phyloP scores from a whole-genome alignment of 2,329 filamentous ascomycete species.

The Colletotrichum sojae region DNA sequence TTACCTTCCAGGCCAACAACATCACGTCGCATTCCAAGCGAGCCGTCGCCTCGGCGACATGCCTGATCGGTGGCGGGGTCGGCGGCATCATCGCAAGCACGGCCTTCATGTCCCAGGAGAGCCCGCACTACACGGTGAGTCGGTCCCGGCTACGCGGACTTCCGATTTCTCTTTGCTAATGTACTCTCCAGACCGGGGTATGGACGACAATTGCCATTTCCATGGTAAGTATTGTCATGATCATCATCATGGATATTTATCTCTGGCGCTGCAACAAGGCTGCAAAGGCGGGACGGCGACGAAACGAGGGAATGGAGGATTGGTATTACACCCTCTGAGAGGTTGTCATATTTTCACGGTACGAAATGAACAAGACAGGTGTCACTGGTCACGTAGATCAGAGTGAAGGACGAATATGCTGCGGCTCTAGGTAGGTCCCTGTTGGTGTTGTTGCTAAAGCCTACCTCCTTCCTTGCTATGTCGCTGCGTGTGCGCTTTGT shows the following conservation, averaged over 20 bases:
- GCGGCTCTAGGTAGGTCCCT: too few relatives aligned
- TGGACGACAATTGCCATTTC: constrained; percentile 37
- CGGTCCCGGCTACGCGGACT: background rate
- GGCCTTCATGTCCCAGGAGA: constrained; percentile 44
- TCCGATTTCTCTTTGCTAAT: background rate
- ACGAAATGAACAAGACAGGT: too few relatives aligned
- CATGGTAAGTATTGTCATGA: constrained; percentile 29
- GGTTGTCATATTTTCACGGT: too few relatives aligned
- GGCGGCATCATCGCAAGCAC: constrained; percentile 44
- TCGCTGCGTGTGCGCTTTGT: too few relatives aligned
- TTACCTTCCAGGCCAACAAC: constrained; percentile 51
- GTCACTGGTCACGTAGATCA: too few relatives aligned
- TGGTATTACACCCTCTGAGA: constrained; percentile 37
- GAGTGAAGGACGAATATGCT: too few relatives aligned
- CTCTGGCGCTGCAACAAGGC: constrained; percentile 35
- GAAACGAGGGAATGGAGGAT: constrained; percentile 32
- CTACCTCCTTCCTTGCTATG: too few relatives aligned
- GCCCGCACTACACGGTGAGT: constrained; percentile 42
- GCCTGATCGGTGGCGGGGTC: constrained; percentile 47
- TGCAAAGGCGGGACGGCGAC: constrained; percentile 21
- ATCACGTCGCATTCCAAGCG: constrained; percentile 49
- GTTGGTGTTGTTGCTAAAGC: too few relatives aligned
- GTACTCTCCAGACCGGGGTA: constrained; percentile 21
- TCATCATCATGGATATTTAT: constrained; percentile 36
- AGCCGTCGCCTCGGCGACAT: constrained; percentile 47